Conservation (phyloP, 106 monocot species). For the Chionographis japonica region DNA sequence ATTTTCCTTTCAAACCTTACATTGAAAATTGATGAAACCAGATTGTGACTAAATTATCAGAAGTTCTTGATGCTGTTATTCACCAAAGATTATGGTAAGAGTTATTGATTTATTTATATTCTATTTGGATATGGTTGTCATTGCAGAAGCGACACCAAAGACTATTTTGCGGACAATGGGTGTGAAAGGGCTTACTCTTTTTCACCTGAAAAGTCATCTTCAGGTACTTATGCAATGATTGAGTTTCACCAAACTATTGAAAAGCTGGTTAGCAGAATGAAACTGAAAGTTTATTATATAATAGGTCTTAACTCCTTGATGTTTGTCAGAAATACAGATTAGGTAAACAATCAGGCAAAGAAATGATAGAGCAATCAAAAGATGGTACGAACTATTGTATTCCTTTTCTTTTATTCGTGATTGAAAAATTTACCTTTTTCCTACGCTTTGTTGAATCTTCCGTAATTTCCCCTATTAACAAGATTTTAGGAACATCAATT, state of each 20-base stretch:
- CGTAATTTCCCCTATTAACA: too few relatives aligned
- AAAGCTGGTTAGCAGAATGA: background rate
- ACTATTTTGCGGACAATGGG: constrained; percentile 93
- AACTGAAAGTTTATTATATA: background rate
- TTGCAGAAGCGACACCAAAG: constrained; percentile 91
- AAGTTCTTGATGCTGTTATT: background rate
- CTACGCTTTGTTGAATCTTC: background rate
- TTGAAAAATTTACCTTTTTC: background rate
- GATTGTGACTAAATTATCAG: too few relatives aligned
- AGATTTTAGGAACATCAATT: too few relatives aligned
- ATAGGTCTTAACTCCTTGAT: background rate
- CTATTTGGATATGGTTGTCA: background rate
- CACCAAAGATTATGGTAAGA: too few relatives aligned
- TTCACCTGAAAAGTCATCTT: constrained; percentile 95
- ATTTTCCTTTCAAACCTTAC: too few relatives aligned
- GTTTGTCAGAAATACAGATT: constrained; percentile 74
- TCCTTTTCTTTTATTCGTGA: background rate
- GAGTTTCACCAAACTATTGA: background rate
- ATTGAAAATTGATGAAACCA: too few relatives aligned
- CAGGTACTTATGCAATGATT: constrained; percentile 44
- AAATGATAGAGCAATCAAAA: constrained; percentile 88
- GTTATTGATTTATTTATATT: background rate
- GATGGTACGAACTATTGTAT: constrained; percentile 46
- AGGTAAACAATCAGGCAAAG: constrained; percentile 94
- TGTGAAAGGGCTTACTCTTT: constrained; percentile 87